Base-by-base conservation (phyloP, 2,329 filamentous ascomycete genomes). In the Fragosphaeria purpurea region DNA sequence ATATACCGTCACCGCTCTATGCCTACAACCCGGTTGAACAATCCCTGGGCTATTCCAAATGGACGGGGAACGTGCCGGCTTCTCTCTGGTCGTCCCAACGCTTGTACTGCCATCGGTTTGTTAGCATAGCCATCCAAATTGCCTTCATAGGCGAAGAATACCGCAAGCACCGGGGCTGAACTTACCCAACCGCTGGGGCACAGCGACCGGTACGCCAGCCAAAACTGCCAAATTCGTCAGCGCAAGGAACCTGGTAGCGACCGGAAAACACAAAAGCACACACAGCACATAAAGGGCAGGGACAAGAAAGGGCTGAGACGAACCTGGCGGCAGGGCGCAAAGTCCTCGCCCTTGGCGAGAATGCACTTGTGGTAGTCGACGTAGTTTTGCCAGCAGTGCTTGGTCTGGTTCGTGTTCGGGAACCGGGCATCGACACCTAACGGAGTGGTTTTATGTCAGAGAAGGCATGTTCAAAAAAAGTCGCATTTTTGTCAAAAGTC, bases 301-400 rank as follows among this genome's bases (percentile, higher is more conserved):
- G 9, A 22, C n/a, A 37, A 37, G 35, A 7, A 22, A 22, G 35
- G 48, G 50, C 30, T 7, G 31, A 9, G 13, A 51, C 69, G 59
- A 83, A 95, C 90, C 85, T 96, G 90, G 66, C 84, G 85, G 86
- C 91, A 97, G 59, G 91, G 91, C 63, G 87, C 85, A 72, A 97
- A 97, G 68, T 96, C 90, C 79, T 97, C 91, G 73, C 91, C 91
- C 82, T 97, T 97, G 74, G 90, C 91, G 68, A 85, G 77, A 73
- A 96, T 89, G 79, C 93, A 98, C 82, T 98, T 98, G 84, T 98
- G 88, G 81, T 98, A 97, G 74, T 98, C 93, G 77, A 98, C 93
- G 76, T 98, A 98, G 82, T 98, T 98, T 73, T 98, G 94, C 93
- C 93, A 98, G 88, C 93, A 98, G 83, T 98, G 90, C 86, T 96